Evolutionary conservation across 805 yeast genomes (phyloP).

Genomic region (Wickerhamiella alocasiicola): DNA sequence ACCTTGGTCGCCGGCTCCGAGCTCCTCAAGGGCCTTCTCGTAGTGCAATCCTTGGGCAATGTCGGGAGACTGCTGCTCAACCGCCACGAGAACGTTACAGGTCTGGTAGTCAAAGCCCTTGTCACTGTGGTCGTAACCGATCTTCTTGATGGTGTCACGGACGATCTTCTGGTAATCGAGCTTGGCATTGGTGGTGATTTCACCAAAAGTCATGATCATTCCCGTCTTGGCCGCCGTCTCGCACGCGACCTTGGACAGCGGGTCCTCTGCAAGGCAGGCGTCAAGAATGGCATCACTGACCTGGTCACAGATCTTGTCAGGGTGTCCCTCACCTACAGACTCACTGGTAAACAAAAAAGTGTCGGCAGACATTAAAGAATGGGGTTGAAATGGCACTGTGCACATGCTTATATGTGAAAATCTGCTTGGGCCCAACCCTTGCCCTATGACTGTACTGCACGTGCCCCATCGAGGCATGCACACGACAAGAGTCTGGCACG

Average conservation of each 20-base stretch:
- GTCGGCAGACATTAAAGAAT: conserved; percentile 24
- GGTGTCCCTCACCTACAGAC: conserved; percentile 57
- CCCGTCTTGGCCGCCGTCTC: conserved; percentile 99
- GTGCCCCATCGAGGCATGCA: background rate
- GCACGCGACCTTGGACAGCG: conserved; percentile 97
- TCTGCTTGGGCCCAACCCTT: conserved; percentile 2
- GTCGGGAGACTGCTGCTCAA: conserved; percentile 98
- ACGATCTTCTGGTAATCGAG: conserved; percentile 94
- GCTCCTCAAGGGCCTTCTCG: conserved; percentile 86
- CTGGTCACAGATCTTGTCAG: conserved; percentile 73
- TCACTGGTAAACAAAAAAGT: conserved; percentile 55
- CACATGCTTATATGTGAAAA: conserved; percentile 2
- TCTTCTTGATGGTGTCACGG: conserved; percentile 96
- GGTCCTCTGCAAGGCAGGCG: conserved; percentile 92
- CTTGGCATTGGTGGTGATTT: conserved; percentile 91
- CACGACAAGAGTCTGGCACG: too few relatives aligned
- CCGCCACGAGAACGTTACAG: conserved; percentile 96
- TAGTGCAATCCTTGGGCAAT: conserved; percentile 98
- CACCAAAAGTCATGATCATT: conserved; percentile 99
- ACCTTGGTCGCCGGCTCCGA: conserved; percentile 99
- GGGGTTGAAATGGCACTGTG: too few relatives aligned
- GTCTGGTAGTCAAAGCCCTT: conserved; percentile 99
- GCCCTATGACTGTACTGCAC: background rate
- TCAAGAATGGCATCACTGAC: conserved; percentile 96
- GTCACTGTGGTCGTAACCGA: conserved; percentile 90